Evolutionary conservation across 2,329 filamentous ascomycete species (phyloP).

Genomic region (Catunica adiposa): DNA sequence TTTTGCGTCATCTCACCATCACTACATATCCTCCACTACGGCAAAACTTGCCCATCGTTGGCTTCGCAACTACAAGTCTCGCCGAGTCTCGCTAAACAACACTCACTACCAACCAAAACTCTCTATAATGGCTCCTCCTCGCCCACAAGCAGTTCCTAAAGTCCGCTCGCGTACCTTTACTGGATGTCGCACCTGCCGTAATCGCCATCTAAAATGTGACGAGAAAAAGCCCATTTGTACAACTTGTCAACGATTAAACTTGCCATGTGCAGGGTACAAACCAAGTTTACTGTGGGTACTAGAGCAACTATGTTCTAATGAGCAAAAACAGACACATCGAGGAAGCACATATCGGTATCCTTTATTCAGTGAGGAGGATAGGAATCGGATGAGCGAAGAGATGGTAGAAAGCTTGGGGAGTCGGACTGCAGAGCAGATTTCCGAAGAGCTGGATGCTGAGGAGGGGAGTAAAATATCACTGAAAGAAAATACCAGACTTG

Average conservation of each 20-base stretch:
- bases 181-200: constrained; percentile 22
- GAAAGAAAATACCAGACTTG: constrained; percentile 3
- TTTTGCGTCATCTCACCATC: no score
- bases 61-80: no score
- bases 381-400: constrained; percentile 21
- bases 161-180: constrained; percentile 23
- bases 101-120: no score
- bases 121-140: neutral
- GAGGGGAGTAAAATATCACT: neutral
- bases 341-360: constrained; percentile 24
- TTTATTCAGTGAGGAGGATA: constrained; percentile 25
- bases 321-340: neutral
- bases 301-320: constrained; percentile 17
- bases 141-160: constrained; percentile 17
- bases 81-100: no score
- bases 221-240: constrained; percentile 25
- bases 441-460: constrained; percentile 18
- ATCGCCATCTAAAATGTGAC: constrained; percentile 30
- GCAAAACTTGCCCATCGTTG: no score
- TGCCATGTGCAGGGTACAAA: constrained; percentile 26
- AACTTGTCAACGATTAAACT: constrained; percentile 22
- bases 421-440: constrained; percentile 16
- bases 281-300: constrained; percentile 21
- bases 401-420: constrained; percentile 21
- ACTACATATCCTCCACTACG: no score